Conservation (phyloP, 2,329 filamentous ascomycete genomes). For the Fusarium sororula region DNA sequence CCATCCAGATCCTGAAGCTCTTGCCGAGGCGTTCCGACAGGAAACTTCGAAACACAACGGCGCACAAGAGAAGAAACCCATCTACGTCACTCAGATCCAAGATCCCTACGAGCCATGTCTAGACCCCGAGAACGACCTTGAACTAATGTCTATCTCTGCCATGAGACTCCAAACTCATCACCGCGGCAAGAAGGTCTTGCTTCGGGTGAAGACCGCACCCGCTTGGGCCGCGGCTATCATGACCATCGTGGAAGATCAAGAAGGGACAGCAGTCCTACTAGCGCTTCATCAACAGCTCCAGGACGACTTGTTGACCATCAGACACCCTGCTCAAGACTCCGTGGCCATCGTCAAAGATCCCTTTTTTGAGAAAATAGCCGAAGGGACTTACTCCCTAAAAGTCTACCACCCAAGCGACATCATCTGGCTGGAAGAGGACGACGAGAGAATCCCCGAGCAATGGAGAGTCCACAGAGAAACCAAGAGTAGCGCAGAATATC, state of each 20-base stretch:
- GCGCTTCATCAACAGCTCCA: conserved; percentile 54
- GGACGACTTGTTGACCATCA: conserved; percentile 47
- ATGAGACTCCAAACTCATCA: conserved; percentile 30
- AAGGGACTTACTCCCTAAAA: conserved; percentile 55
- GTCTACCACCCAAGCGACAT: conserved; percentile 64
- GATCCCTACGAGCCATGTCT: conserved; percentile 9
- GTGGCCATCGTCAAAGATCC: conserved; percentile 63
- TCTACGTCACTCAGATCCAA: not conserved
- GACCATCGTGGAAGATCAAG: conserved; percentile 53
- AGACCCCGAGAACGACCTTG: not conserved
- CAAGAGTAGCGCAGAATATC: conserved; percentile 21
- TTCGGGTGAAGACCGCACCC: conserved; percentile 35
- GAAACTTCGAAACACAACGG: not conserved
- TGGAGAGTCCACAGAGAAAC: conserved; percentile 43
- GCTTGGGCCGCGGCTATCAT: conserved; percentile 28
- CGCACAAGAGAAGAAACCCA: not conserved
- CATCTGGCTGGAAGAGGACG: conserved; percentile 46
- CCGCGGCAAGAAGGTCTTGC: conserved; percentile 22
- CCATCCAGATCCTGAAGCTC: not conserved
- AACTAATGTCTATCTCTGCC: not conserved
- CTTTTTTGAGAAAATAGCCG: conserved; percentile 54
- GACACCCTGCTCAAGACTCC: conserved; percentile 45
- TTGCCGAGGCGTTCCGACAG: not conserved
- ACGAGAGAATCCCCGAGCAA: conserved; percentile 51
- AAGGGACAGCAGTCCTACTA: conserved; percentile 45